Conservation (phyloP, 2,329 filamentous ascomycete species). For the Didymella exigua region DNA sequence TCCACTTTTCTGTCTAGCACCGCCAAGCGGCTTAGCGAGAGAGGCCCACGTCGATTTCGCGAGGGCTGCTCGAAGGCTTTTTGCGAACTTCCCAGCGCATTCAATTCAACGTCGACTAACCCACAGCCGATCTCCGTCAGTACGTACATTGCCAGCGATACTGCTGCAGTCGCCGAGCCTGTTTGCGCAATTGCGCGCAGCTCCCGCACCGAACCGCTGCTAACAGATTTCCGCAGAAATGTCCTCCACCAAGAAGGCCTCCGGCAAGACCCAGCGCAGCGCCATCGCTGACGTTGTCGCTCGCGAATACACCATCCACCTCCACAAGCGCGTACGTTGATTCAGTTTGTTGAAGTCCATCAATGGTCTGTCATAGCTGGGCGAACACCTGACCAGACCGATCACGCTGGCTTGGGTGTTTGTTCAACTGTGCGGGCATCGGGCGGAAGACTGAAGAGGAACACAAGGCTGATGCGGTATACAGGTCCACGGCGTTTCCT, state of each 20-base stretch:
- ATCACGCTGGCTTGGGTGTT: constrained; percentile 27
- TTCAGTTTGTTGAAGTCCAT: constrained; percentile 76
- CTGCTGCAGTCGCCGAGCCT: not conserved
- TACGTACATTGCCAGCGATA: constrained; percentile 22
- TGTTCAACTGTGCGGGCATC: constrained; percentile 50
- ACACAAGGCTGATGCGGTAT: constrained; percentile 54
- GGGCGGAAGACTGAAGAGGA: constrained; percentile 69
- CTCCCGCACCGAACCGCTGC: constrained; percentile 7
- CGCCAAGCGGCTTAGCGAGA: constrained; percentile 28
- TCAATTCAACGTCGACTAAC: constrained; percentile 36
- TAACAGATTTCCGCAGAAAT: constrained; percentile 44
- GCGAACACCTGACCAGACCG: constrained; percentile 24
- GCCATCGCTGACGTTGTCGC: constrained; percentile 99
- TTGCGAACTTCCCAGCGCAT: constrained; percentile 27
- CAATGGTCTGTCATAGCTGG: constrained; percentile 54
- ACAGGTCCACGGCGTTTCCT: constrained; percentile 93
- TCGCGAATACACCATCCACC: constrained; percentile 99
- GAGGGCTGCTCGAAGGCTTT: not conserved
- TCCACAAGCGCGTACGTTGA: constrained; percentile 96
- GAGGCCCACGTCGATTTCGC: constrained; percentile 22
- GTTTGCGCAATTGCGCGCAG: not conserved
- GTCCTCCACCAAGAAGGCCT: constrained; percentile 62
- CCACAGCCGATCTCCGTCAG: constrained; percentile 34
- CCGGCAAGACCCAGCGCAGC: constrained; percentile 75
- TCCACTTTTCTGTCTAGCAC: constrained; percentile 1